Evolutionary conservation across 192 early-diverging fungal genomes (phyloP), one percentile per base, ranked within the genome.

Genomic region (Backusella macrospora): DNA sequence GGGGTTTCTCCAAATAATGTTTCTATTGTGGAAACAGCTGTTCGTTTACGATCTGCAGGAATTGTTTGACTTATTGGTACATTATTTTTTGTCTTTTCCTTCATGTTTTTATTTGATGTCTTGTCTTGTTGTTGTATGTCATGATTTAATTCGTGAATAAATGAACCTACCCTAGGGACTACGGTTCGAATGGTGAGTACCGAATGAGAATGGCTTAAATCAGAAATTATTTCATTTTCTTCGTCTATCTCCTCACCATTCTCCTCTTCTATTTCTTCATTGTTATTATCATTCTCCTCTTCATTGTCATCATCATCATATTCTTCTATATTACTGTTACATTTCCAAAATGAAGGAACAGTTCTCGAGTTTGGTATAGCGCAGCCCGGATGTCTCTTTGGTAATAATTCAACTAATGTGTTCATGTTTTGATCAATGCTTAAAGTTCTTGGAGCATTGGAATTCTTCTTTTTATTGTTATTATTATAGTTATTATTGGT

Each of bases 111-210:
- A 13, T 59, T 23, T 18, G 10, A 26, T 12, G 21, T 23, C 23
- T 59, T 59, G 52, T 12, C 64, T 62, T 23, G 70, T 18, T 59
- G 37, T 39, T 21, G 49, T 59, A 46, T 45, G n/a, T 16, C 71
- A 8, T 37, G 18, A 46, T 44, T 72, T 4, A 65, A 29, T 43
- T 72, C 71, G 18, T 62, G 40, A 46, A 72, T 43, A 64, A 64
- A 72, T 26, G 62, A 65, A 15, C 71, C 71, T 34, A n/a, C 48
- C 46, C 62, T 21, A 46, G 71, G 71, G 26, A 72, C 44, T 7
- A 43, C 12, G 34, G 26, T 23, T 42, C n/a, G 23, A 72, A 21
- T 26, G 29, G 44, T 49, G n/a, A 39, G 14, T 9, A 47, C 18
- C 44, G 59, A 55, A 55, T 38, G 26, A 18, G 69, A 39, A 55